Evolutionary conservation across 169 alveolate genomes (phyloP).

Genomic region (Plasmodium vivax): DNA sequence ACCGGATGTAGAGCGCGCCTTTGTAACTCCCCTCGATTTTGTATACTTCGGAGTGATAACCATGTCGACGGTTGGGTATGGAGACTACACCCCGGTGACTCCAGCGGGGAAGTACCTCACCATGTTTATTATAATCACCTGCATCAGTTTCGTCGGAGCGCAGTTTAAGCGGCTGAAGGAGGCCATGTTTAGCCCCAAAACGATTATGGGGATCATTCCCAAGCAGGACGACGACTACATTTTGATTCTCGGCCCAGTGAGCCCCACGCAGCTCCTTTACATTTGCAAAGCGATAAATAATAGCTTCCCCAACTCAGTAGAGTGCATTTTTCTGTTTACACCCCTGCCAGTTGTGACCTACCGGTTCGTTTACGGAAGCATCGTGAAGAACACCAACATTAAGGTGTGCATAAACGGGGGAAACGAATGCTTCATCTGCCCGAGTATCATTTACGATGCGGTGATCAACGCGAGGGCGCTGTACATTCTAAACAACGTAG

Average conservation of each 20-base stretch:
- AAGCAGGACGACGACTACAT: slow-evolving; percentile 79
- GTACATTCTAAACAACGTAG: slow-evolving; percentile 57
- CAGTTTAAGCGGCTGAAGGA: slow-evolving; percentile 84
- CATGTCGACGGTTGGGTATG: slow-evolving; percentile 87
- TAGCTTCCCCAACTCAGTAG: slow-evolving; percentile 80
- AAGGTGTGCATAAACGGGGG: slow-evolving; percentile 85
- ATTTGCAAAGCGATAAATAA: slow-evolving; percentile 78
- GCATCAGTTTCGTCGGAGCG: slow-evolving; percentile 83
- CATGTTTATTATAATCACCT: slow-evolving; percentile 77
- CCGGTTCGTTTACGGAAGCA: slow-evolving; percentile 80
- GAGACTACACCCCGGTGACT: slow-evolving; percentile 84
- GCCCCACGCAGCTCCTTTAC: slow-evolving; percentile 80
- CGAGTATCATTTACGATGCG: slow-evolving; percentile 69
- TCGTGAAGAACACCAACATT: slow-evolving; percentile 81
- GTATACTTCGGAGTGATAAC: slow-evolving; percentile 85
- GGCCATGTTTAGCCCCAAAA: slow-evolving; percentile 75
- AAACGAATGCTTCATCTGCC: slow-evolving; percentile 69
- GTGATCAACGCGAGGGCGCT: slow-evolving; percentile 62
- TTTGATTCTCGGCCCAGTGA: slow-evolving; percentile 82
- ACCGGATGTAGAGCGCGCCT: slow-evolving; percentile 76
- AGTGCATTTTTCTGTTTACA: slow-evolving; percentile 80
- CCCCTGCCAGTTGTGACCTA: slow-evolving; percentile 82
- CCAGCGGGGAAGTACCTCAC: slow-evolving; percentile 77
- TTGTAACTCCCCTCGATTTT: slow-evolving; percentile 81
- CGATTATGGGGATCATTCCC: slow-evolving; percentile 77